Conservation (phyloP, 345 rosid species). For the Brassica juncea region DNA sequence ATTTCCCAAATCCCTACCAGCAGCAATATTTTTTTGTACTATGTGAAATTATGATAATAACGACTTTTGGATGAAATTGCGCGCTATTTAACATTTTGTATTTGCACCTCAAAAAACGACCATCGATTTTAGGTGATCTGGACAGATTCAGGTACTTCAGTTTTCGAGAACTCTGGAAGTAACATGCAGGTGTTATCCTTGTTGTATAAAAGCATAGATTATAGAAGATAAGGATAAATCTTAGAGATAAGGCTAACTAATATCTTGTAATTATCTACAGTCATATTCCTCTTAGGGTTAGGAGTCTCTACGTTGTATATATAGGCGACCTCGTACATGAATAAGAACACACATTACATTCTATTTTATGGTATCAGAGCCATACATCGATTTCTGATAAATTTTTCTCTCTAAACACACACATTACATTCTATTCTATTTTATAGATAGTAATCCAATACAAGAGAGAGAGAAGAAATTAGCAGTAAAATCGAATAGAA, state of each 20-base stretch:
- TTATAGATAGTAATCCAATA: neutral
- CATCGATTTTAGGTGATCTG: slow-evolving; percentile 67
- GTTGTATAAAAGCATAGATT: neutral
- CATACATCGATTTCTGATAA: no score
- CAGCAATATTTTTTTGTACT: slow-evolving; percentile 13
- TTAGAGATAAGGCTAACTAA: no score
- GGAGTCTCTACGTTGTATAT: no score
- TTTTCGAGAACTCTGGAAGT: slow-evolving; percentile 61
- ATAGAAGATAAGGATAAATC: no score
- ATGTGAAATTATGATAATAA: neutral
- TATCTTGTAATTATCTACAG: no score
- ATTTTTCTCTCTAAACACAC: no score
- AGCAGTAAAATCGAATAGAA: neutral
- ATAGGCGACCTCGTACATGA: no score
- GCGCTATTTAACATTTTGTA: neutral
- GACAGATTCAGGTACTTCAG: slow-evolving; percentile 76
- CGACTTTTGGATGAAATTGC: neutral
- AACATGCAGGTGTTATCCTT: neutral
- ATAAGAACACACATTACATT: no score
- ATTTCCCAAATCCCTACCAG: slow-evolving; percentile 62
- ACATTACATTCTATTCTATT: no score
- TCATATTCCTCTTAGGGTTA: no score
- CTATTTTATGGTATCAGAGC: no score
- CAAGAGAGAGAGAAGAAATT: neutral
- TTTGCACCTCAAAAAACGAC: slow-evolving; percentile 66